Evolutionary conservation across 2,329 filamentous ascomycete genomes (phyloP).

Genomic region (Aspergillus unguis): DNA sequence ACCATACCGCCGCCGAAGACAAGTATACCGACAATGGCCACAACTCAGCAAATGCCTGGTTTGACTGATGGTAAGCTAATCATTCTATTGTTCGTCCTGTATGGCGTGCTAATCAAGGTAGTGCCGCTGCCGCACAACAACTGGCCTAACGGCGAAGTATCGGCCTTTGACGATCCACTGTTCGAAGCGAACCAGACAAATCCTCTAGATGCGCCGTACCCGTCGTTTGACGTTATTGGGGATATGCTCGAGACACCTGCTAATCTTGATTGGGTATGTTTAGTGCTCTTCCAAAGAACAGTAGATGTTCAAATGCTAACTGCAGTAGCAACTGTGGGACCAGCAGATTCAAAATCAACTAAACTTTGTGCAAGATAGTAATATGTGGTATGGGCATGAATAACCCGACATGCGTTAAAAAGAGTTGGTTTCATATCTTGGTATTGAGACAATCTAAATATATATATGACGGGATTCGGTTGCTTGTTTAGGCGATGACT

Average conservation of each 20-base stretch:
- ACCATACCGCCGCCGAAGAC: constrained; percentile 5
- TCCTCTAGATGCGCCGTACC: constrained; percentile 8
- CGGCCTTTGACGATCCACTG: background rate
- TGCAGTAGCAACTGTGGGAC: constrained; percentile 24
- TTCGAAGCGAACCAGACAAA: constrained; percentile 1
- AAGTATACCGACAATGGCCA: background rate
- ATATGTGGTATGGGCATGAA: constrained; percentile 6
- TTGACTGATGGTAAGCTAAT: background rate
- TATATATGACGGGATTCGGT: background rate
- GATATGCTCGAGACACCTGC: constrained; percentile 33
- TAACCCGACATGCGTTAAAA: background rate
- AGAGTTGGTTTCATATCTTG: no score
- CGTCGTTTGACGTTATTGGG: constrained; percentile 28
- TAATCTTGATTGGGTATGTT: constrained; percentile 34
- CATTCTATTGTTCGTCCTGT: background rate
- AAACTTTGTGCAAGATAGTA: background rate
- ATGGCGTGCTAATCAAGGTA: background rate
- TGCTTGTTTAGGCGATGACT: no score
- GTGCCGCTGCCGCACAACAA: constrained; percentile 16
- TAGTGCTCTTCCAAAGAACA: background rate
- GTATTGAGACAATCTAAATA: no score
- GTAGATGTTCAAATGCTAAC: background rate
- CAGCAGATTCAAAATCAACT: constrained; percentile 18
- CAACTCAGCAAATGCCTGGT: background rate
- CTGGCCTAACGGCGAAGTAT: constrained; percentile 4